These are phyloP conservation scores for Prosopis cineraria DNA, from an alignment of 306 rosid species.

Conservation along the genomic window DNA sequence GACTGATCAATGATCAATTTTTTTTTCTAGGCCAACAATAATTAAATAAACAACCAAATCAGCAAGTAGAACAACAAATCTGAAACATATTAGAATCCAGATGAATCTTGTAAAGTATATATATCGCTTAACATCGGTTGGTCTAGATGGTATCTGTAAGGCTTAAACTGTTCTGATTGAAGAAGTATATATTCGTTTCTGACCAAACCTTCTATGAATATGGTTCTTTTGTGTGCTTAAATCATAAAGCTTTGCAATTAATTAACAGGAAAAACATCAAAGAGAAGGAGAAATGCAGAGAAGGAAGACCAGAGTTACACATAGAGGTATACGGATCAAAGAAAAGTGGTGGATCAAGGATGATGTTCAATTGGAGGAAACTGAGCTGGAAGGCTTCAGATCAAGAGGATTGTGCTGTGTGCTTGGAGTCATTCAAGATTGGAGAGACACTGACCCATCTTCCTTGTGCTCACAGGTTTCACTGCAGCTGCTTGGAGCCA, in stretches of 20 bases:
- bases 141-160: background rate
- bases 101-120: background rate
- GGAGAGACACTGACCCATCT: constrained; percentile 60
- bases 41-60: background rate
- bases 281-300: constrained; percentile 21
- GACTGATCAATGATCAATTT: background rate
- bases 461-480: constrained; percentile 86
- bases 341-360: constrained; percentile 28
- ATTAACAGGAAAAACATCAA: constrained; percentile 32
- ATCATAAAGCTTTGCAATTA: background rate
- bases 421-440: constrained; percentile 59
- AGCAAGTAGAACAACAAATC: background rate
- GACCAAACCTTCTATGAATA: background rate
- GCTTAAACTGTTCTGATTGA: background rate
- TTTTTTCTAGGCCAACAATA: background rate
- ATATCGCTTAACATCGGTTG: background rate
- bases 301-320: constrained; percentile 45
- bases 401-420: constrained; percentile 71
- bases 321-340: constrained; percentile 48
- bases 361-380: background rate
- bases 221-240: background rate
- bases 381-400: constrained; percentile 65
- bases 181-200: background rate
- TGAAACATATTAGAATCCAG: background rate
- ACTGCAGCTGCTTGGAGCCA: constrained; percentile 70